Evolutionary conservation across 169 alveolate genomes (phyloP).

Genomic region (Plasmodium vivax): DNA sequence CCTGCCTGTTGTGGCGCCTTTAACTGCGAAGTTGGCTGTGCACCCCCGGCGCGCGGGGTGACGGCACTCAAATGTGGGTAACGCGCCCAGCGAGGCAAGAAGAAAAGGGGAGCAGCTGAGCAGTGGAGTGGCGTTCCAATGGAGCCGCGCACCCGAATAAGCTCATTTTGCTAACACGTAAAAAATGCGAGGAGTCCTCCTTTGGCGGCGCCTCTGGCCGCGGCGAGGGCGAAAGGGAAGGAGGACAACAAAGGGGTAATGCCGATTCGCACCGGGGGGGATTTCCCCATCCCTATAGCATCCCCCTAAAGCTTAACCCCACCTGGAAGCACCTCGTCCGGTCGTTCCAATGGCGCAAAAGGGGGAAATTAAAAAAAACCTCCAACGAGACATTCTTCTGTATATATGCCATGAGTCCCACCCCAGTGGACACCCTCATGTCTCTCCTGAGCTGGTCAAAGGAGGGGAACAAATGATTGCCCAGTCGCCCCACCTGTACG

Average conservation of each 20-base stretch:
- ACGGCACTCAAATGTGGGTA: background rate
- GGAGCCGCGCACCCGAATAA: background rate
- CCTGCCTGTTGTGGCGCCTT: background rate
- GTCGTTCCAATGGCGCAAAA: slow-evolving; percentile 21
- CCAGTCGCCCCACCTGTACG: slow-evolving; percentile 51
- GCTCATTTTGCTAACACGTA: background rate
- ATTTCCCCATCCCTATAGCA: background rate
- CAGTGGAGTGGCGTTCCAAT: background rate
- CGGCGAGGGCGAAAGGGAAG: background rate
- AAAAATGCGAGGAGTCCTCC: background rate
- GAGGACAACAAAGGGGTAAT: background rate
- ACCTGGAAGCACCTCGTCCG: slow-evolving; percentile 62
- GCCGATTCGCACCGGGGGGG: background rate
- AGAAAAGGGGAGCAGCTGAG: background rate
- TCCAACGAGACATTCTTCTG: slow-evolving; percentile 63
- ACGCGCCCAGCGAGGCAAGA: background rate
- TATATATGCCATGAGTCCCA: slow-evolving; percentile 64
- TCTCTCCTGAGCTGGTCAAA: slow-evolving; percentile 29
- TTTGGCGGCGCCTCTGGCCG: background rate
- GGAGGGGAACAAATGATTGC: slow-evolving; percentile 14
- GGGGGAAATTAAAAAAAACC: slow-evolving; percentile 36
- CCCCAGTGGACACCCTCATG: slow-evolving; percentile 29
- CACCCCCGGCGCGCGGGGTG: background rate
- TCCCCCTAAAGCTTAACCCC: slow-evolving; percentile 50
- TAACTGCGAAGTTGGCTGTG: background rate